phyloP scores from a whole-genome alignment of 805 yeast genomes.

The Kodamaea laetipori region DNA sequence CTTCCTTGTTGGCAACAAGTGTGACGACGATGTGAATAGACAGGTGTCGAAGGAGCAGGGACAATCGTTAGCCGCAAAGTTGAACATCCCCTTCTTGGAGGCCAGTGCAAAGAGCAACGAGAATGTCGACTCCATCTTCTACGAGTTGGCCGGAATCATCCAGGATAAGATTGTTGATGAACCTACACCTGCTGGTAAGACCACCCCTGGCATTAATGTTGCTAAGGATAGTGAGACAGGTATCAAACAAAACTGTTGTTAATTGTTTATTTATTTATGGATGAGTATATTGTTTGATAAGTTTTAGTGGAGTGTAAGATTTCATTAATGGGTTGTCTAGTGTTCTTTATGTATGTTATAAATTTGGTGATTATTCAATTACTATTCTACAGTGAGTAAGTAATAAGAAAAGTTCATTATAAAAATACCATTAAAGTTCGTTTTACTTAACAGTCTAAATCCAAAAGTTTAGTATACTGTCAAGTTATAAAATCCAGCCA shows the following conservation, averaged over 20 bases:
- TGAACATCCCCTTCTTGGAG: slow-evolving; percentile 90
- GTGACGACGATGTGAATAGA: slow-evolving; percentile 86
- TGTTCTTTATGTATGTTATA: too few species aligned
- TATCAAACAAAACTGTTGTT: slow-evolving; percentile 44
- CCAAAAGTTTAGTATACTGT: too few species aligned
- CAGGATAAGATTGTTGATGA: slow-evolving; percentile 70
- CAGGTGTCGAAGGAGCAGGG: slow-evolving; percentile 91
- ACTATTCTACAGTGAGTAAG: too few species aligned
- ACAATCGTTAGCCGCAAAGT: slow-evolving; percentile 78
- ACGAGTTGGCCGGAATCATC: slow-evolving; percentile 82
- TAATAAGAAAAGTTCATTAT: too few species aligned
- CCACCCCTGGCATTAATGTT: slow-evolving; percentile 40
- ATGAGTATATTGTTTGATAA: slow-evolving; percentile 3
- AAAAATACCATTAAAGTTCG: too few species aligned
- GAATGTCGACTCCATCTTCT: slow-evolving; percentile 90
- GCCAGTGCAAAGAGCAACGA: slow-evolving; percentile 94
- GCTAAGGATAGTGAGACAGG: slow-evolving; percentile 30
- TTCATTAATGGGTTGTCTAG: not conserved
- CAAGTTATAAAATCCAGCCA: too few species aligned
- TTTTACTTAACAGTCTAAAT: too few species aligned
- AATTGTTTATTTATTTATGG: slow-evolving; percentile 9
- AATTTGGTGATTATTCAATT: too few species aligned
- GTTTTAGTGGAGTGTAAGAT: not conserved
- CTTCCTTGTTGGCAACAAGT: slow-evolving; percentile 93
- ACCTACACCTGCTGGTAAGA: slow-evolving; percentile 27